Percentiles rank a stretch among this genome's conserved stretches.
These are phyloP conservation scores for Saccharum spontaneum DNA, from an alignment of 176 grass and related monocot species.

Conservation along the genomic window DNA sequence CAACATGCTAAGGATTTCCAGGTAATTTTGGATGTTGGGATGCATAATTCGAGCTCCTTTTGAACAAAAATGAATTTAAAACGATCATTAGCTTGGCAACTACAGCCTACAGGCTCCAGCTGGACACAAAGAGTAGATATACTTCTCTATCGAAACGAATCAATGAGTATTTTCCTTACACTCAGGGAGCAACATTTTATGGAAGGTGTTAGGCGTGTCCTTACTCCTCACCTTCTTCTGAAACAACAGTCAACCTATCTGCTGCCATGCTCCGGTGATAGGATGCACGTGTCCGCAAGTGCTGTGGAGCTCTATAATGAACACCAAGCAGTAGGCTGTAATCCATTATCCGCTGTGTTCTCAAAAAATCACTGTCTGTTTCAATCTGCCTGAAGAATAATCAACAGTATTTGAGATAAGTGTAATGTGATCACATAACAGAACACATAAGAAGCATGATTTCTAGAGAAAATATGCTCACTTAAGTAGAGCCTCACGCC, in stretches of 20 bases:
- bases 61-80: not conserved
- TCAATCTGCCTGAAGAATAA: conserved; percentile 73
- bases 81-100: not conserved
- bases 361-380: conserved; percentile 84
- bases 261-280: conserved; percentile 47
- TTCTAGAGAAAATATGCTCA: conserved; percentile 37
- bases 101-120: not conserved
- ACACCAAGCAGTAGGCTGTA: conserved; percentile 96
- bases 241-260: conserved; percentile 76
- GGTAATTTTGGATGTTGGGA: not conserved
- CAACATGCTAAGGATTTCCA: not conserved
- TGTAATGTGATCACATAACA: not conserved
- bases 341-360: conserved; percentile 90
- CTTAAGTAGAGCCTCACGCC: conserved; percentile 92
- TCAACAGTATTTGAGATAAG: conserved; percentile 1
- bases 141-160: not conserved
- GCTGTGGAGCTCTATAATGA: conserved; percentile 92
- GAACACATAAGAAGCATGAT: not conserved
- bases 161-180: not conserved
- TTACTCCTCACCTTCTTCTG: conserved; percentile 69
- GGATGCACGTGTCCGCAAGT: conserved; percentile 56
- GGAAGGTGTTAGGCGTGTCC: not conserved
- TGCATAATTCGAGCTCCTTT: not conserved
- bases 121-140: not conserved
- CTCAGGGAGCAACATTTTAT: not conserved